phyloP scores from a whole-genome alignment of 768 basidiomycete species.

The Panaeolus cyanescens region DNA sequence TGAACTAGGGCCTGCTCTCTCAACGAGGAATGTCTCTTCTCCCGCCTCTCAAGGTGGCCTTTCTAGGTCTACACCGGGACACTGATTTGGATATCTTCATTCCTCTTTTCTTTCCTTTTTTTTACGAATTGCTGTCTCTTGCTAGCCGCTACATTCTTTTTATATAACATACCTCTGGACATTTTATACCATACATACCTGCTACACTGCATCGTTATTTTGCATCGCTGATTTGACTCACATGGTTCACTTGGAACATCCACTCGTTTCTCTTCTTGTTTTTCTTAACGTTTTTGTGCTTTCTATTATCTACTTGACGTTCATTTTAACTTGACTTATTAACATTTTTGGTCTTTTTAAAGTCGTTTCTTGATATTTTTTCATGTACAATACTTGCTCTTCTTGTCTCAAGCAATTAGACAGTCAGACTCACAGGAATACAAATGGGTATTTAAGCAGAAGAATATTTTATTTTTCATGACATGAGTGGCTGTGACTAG shows the following conservation, averaged over 20 bases:
- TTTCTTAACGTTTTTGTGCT: background rate
- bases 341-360: conserved; percentile 9
- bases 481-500: conserved; percentile 11
- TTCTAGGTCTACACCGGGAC: conserved; percentile 1
- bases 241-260: background rate
- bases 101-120: conserved; percentile 1
- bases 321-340: conserved; percentile 7
- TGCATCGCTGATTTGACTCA: background rate
- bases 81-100: conserved; percentile 6
- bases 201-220: background rate
- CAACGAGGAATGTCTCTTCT: background rate
- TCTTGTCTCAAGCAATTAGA: background rate
- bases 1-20: background rate
- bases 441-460: background rate
- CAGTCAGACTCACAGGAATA: background rate
- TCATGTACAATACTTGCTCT: conserved; percentile 14
- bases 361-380: conserved; percentile 10
- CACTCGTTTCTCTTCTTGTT: background rate
- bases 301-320: conserved; percentile 11
- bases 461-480: background rate
- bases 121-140: no score
- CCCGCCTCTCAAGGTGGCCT: background rate
- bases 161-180: conserved; percentile 4
- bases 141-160: background rate
- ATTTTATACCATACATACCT: conserved; percentile 10